Conservation (phyloP, 179 eudicot genomes). For the Camellia oleifera region DNA sequence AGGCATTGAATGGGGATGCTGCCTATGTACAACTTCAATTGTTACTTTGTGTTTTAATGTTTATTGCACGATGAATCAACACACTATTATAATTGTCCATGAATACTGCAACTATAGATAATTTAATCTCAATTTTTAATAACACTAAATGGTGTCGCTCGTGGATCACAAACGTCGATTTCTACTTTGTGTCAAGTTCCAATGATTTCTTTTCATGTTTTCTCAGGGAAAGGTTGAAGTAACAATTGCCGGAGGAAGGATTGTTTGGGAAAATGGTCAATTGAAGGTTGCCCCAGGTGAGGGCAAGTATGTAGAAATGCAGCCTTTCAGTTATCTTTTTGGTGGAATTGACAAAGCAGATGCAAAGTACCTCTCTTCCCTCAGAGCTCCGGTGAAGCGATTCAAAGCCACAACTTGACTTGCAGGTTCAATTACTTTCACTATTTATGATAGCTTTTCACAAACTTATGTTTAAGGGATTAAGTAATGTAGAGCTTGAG, state of each 20-base stretch:
- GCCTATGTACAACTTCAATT: neutral
- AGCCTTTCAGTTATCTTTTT: slow-evolving; percentile 73
- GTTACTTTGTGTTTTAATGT: neutral
- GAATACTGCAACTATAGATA: neutral
- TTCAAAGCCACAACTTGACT: slow-evolving; percentile 33
- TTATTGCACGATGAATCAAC: neutral
- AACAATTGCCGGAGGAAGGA: slow-evolving; percentile 87
- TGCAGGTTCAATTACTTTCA: neutral
- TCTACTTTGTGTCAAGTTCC: neutral
- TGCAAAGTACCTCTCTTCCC: slow-evolving; percentile 60
- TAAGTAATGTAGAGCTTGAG: neutral
- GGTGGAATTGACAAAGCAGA: slow-evolving; percentile 80
- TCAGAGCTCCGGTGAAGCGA: slow-evolving; percentile 75
- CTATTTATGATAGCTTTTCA: neutral
- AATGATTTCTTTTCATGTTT: neutral
- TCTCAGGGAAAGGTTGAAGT: slow-evolving; percentile 90
- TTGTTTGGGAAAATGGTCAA: slow-evolving; percentile 78
- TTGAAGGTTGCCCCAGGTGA: slow-evolving; percentile 66
- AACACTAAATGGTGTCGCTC: neutral
- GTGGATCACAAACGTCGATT: neutral
- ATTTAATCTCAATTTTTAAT: neutral
- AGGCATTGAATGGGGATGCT: neutral
- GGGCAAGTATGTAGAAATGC: slow-evolving; percentile 81
- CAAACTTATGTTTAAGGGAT: neutral
- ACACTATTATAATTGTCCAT: neutral